Evolutionary conservation across 108 stramenopile species (phyloP).

Genomic region (Nitzschia sp.): DNA sequence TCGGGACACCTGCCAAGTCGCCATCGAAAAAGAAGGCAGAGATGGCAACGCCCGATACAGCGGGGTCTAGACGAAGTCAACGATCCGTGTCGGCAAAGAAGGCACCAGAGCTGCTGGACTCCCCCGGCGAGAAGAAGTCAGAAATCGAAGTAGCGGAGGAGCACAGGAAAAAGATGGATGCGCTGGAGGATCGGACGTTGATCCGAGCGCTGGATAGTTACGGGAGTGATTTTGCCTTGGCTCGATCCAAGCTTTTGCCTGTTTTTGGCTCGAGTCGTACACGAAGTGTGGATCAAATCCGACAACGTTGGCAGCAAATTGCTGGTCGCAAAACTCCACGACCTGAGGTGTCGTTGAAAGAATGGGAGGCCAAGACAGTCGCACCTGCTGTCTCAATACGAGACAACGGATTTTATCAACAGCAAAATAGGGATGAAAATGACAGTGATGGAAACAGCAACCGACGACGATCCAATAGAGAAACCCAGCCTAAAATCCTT

Average conservation of each 20-base stretch:
- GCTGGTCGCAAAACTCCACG: neutral
- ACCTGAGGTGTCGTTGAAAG: neutral
- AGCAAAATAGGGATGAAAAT: neutral
- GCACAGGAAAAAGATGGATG: neutral
- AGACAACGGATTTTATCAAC: neutral
- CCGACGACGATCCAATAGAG: neutral
- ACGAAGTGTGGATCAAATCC: slow-evolving; percentile 28
- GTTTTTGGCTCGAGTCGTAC: slow-evolving; percentile 27
- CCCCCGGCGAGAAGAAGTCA: neutral
- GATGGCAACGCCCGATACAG: slow-evolving; percentile 1
- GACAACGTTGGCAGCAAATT: slow-evolving; percentile 12
- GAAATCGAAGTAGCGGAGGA: slow-evolving; percentile 7
- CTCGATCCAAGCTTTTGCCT: slow-evolving; percentile 24
- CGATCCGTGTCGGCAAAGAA: slow-evolving; percentile 15
- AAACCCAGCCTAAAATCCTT: neutral
- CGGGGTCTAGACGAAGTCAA: slow-evolving; percentile 21
- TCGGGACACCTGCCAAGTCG: neutral
- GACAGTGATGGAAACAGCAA: neutral
- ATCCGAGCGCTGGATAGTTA: slow-evolving; percentile 41
- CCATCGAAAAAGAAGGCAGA: slow-evolving; percentile 1
- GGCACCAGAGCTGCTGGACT: neutral
- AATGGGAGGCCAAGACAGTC: slow-evolving; percentile 9
- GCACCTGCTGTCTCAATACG: neutral
- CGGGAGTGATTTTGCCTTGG: slow-evolving; percentile 21
- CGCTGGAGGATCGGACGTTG: slow-evolving; percentile 33